Evolutionary conservation across 2,329 filamentous ascomycete species (phyloP), one percentile per base, ranked within the genome.

Genomic region (Fusarium decemcellulare): DNA sequence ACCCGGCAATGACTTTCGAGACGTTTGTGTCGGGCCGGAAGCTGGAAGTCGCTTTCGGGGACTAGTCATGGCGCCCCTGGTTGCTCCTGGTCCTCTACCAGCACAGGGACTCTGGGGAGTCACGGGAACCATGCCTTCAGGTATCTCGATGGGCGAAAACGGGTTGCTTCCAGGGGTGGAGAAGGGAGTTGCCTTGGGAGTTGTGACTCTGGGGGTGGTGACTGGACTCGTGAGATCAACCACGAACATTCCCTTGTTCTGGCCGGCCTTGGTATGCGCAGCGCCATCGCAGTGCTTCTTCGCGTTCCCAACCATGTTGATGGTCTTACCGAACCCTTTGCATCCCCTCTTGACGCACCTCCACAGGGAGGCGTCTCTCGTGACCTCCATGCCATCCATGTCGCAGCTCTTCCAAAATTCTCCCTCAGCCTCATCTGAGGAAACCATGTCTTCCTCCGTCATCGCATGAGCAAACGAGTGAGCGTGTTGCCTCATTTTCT

Each of bases 101-200:
- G 53, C 48, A 3, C 70, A 74, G 4, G 72, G 70, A n/a, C 70
- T 74, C 6, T 15, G 29, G 1, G 68, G 72, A 0, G 27, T 72
- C 11, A 11, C 16, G 5, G 29, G 18, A 3, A 37, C 51, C 1
- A 50, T 18, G 2, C 42, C 34, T 6, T 14, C 27, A 2, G 42
- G 39, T 1, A 57, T 34, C 2, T 71, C 58, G 6, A 64, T 54
- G 1, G 70, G 70, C 1, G 61, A 30, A 1, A 68, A 37, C 0
- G 61, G 15, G 2, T 52, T 36, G 5, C 23, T 23, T 23, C 23
- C 23, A 23, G 23, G 23, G 23, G 23, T 5, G 23, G 23, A 23
- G 3, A n/a, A 16, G 2, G 30, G 34, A 1, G 15, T 23, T 2
- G 7, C 16, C 0, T 39, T 48, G 1, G 71, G 61, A 2, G 70